Conservation (phyloP, 352 stramenopile genomes). For the Aphanomyces astaci region DNA sequence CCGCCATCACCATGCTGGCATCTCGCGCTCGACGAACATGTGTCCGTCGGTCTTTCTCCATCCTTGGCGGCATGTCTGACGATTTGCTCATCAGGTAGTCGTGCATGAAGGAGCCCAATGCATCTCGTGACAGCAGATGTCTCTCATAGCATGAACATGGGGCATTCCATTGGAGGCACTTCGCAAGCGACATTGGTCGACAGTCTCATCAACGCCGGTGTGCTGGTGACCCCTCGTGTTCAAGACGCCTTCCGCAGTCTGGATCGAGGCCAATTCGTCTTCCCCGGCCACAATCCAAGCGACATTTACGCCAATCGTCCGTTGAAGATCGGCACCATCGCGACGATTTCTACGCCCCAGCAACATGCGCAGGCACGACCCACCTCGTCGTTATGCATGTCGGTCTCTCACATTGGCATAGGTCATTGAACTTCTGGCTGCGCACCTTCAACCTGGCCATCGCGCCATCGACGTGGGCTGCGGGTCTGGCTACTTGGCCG, state of each 20-base stretch:
- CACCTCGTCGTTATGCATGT: neutral
- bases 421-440: conserved; percentile 55
- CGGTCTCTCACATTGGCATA: conserved; percentile 23
- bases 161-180: conserved; percentile 66
- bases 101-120: neutral
- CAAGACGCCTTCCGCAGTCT: conserved; percentile 52
- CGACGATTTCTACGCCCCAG: conserved; percentile 81
- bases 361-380: conserved; percentile 44
- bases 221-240: conserved; percentile 44
- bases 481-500: conserved; percentile 73
- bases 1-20: neutral
- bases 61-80: conserved; percentile 67
- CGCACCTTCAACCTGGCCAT: conserved; percentile 55
- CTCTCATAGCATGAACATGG: conserved; percentile 55
- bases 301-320: conserved; percentile 64
- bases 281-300: conserved; percentile 24
- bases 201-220: conserved; percentile 67
- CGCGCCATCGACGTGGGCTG: conserved; percentile 63
- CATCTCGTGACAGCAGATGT: neutral
- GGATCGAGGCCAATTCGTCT: conserved; percentile 57
- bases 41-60: conserved; percentile 30
- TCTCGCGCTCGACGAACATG: neutral
- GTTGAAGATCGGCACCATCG: conserved; percentile 66
- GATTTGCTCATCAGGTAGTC: conserved; percentile 59
- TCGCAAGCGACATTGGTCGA: conserved; percentile 61